Evolutionary conservation across 169 alveolate genomes (phyloP).

Genomic region (Toxoplasma gondii): DNA sequence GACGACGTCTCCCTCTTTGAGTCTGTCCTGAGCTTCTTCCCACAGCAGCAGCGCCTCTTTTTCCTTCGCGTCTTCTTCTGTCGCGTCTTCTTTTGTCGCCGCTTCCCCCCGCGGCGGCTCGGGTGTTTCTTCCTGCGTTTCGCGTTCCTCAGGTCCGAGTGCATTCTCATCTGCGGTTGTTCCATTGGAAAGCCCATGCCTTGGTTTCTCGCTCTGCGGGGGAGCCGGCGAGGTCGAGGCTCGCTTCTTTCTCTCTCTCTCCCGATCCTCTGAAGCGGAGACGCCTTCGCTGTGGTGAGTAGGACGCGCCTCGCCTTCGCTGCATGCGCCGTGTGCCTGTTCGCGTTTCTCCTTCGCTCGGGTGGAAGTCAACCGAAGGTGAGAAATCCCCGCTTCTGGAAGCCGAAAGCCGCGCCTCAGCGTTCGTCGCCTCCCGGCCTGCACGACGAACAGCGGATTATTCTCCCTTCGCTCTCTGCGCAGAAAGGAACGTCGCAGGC

Average conservation of each 20-base stretch:
- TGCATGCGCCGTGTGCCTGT: too few relatives aligned
- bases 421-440: neutral
- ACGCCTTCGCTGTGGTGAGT: too few relatives aligned
- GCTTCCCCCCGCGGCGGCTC: constrained; percentile 20
- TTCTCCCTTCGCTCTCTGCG: too few relatives aligned
- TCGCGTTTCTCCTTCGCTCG: neutral
- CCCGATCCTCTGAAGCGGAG: neutral
- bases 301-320: too few relatives aligned
- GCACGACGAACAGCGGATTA: neutral
- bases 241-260: neutral
- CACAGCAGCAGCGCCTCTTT: neutral
- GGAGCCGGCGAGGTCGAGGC: neutral
- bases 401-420: neutral
- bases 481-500: too few relatives aligned
- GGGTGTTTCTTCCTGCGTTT: neutral
- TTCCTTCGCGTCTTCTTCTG: neutral
- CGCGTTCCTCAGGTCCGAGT: too few relatives aligned
- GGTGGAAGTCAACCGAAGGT: neutral
- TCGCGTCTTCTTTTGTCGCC: neutral
- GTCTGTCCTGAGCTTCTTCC: neutral
- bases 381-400: neutral
- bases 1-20: constrained; percentile 65
- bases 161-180: too few relatives aligned
- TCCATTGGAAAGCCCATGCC: too few relatives aligned
- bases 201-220: too few relatives aligned